phyloP scores from a whole-genome alignment of 1,284 basidiomycete genomes.

The Trichosporon coremiiforme region DNA sequence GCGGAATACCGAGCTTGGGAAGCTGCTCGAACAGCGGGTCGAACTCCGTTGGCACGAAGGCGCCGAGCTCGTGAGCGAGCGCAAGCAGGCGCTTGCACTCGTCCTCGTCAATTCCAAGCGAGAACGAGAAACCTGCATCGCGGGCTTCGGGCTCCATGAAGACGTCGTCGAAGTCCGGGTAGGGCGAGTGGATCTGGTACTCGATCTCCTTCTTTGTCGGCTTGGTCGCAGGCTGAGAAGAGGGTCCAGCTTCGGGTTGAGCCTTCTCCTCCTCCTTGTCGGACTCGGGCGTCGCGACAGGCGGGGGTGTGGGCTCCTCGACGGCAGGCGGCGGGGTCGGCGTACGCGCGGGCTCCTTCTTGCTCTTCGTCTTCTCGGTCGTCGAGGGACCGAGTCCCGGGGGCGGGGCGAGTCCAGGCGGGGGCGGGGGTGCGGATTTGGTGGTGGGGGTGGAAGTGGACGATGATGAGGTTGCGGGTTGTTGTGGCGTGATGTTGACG shows the following conservation, averaged over 20 bases:
- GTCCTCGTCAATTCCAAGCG: constrained; percentile 38
- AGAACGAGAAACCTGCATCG: constrained; percentile 48
- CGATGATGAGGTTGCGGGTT: constrained; percentile 17
- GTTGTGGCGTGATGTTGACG: constrained; percentile 17
- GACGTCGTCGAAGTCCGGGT: constrained; percentile 77
- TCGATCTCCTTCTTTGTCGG: constrained; percentile 25
- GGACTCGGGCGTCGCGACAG: background rate
- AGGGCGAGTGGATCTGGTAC: constrained; percentile 66
- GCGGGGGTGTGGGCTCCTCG: background rate
- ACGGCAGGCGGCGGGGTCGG: background rate
- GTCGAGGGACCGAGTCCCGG: constrained; percentile 26
- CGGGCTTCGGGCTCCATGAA: constrained; percentile 45
- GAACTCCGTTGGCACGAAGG: constrained; percentile 48
- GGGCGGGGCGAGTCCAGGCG: constrained; percentile 30
- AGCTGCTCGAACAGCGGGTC: constrained; percentile 35
- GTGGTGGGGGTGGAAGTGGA: constrained; percentile 47
- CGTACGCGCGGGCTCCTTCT: background rate
- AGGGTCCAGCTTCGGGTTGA: constrained; percentile 48
- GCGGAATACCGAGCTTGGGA: constrained; percentile 35
- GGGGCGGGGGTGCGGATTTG: constrained; percentile 61
- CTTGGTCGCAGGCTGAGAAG: constrained; percentile 38
- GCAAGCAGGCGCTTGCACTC: constrained; percentile 37
- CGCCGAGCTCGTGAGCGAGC: constrained; percentile 32
- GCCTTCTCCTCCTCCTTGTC: constrained; percentile 31
- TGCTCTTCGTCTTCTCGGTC: constrained; percentile 2